Conservation (phyloP, 495 filamentous ascomycete species). For the Extremus antarcticus region DNA sequence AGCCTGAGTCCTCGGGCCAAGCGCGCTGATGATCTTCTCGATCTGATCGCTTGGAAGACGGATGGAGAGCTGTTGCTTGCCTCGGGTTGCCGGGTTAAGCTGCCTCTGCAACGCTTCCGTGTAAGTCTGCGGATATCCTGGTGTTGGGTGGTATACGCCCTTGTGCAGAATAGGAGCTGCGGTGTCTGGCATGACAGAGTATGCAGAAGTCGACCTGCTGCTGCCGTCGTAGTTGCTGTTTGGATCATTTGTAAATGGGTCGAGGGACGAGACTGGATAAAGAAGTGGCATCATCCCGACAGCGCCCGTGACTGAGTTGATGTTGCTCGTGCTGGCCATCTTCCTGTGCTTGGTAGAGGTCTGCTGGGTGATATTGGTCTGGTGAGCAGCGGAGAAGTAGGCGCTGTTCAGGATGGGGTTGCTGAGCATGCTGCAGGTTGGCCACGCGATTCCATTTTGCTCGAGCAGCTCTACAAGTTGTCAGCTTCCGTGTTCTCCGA, state of each 20-base stretch:
- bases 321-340: not conserved
- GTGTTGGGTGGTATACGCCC: not conserved
- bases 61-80: not conserved
- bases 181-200: not conserved
- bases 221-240: slow-evolving; percentile 1
- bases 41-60: slow-evolving; percentile 19
- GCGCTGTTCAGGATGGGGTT: not conserved
- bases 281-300: not conserved
- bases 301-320: not conserved
- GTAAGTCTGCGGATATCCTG: slow-evolving; percentile 1
- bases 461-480: slow-evolving; percentile 17
- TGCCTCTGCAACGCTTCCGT: not conserved
- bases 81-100: not conserved
- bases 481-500: slow-evolving; percentile 3
- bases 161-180: not conserved
- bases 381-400: not conserved
- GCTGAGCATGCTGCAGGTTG: not conserved
- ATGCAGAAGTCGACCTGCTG: slow-evolving; percentile 1
- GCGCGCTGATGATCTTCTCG: slow-evolving; percentile 5
- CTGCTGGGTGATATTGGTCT: not conserved
- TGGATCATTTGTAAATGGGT: not conserved
- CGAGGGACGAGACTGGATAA: not conserved
- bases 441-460: slow-evolving; percentile 20
- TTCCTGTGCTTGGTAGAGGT: not conserved
- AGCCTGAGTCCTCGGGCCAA: not conserved